phyloP scores from a whole-genome alignment of 1,284 basidiomycete species.

The Moniliophthora roreri region DNA sequence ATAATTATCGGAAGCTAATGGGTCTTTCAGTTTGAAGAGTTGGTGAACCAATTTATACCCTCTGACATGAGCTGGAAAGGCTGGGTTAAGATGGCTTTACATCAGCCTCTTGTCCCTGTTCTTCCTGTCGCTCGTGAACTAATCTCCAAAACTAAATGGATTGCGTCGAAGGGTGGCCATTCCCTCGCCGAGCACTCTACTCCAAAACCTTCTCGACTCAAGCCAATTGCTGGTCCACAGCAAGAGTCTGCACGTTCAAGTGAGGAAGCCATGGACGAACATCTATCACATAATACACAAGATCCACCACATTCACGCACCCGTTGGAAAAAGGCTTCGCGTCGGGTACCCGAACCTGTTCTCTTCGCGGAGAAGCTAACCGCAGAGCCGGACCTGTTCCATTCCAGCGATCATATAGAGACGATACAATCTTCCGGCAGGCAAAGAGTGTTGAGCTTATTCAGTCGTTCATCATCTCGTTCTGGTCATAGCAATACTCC shows the following conservation, averaged over 20 bases:
- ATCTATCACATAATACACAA: not conserved
- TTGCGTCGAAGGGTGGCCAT: conserved; percentile 44
- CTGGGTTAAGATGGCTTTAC: conserved; percentile 81
- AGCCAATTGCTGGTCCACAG: conserved; percentile 1
- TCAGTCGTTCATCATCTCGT: too few species aligned
- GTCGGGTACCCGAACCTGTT: conserved; percentile 23
- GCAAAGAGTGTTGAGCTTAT: too few species aligned
- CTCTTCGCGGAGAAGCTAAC: conserved; percentile 21
- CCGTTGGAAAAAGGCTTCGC: conserved; percentile 20
- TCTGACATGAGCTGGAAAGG: conserved; percentile 75
- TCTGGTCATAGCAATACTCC: too few species aligned
- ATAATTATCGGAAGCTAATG: conserved; percentile 10
- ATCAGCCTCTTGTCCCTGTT: conserved; percentile 72
- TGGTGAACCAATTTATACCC: conserved; percentile 80
- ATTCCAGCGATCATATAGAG: conserved; percentile 12
- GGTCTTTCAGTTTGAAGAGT: conserved; percentile 69
- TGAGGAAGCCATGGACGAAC: not conserved
- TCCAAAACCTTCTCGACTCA: conserved; percentile 22
- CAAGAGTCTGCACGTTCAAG: not conserved
- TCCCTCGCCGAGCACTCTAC: conserved; percentile 23
- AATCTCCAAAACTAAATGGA: conserved; percentile 73
- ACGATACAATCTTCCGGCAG: too few species aligned
- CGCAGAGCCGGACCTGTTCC: conserved; percentile 33
- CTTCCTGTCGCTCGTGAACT: conserved; percentile 74
- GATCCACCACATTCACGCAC: conserved; percentile 1